phyloP scores from a whole-genome alignment of 192 early-diverging fungal genomes.

The Gaertneriomyces semiglobifer region DNA sequence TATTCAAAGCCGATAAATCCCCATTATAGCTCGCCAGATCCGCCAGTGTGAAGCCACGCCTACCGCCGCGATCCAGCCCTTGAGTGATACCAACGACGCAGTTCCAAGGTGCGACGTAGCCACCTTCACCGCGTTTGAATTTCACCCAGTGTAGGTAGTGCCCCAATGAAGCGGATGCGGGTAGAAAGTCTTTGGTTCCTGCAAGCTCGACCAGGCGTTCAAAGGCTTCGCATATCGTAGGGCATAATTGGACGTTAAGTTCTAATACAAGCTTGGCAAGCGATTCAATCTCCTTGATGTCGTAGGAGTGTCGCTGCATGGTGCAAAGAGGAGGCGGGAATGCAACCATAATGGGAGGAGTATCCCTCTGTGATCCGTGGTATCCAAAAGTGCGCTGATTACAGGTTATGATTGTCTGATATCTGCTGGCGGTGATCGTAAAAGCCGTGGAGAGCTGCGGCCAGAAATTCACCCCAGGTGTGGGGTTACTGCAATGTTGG shows the following conservation, averaged over 20 bases:
- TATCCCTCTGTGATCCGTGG: no score
- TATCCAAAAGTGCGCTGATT: no score
- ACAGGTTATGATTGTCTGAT: no score
- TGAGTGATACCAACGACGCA: slow-evolving; percentile 1
- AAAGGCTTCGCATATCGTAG: slow-evolving; percentile 28
- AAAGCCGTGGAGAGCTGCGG: no score
- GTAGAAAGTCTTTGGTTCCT: slow-evolving; percentile 33
- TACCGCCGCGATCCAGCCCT: not conserved
- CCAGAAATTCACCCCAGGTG: no score
- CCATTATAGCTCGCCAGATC: not conserved
- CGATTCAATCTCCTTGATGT: slow-evolving; percentile 32
- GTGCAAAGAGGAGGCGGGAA: slow-evolving; percentile 12
- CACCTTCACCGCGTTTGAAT: slow-evolving; percentile 21
- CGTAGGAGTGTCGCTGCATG: slow-evolving; percentile 23
- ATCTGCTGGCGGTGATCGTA: no score
- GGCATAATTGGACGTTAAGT: slow-evolving; percentile 19
- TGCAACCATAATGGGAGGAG: no score
- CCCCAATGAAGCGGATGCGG: slow-evolving; percentile 20
- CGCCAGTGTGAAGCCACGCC: not conserved
- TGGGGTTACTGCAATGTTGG: no score
- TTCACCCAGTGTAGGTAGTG: slow-evolving; percentile 29
- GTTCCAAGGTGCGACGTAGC: slow-evolving; percentile 31
- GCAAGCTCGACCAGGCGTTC: slow-evolving; percentile 39
- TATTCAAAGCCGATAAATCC: not conserved
- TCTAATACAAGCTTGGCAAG: slow-evolving; percentile 29